Conservation (phyloP, 2,329 filamentous ascomycete genomes). For the Microdochium paspali region DNA sequence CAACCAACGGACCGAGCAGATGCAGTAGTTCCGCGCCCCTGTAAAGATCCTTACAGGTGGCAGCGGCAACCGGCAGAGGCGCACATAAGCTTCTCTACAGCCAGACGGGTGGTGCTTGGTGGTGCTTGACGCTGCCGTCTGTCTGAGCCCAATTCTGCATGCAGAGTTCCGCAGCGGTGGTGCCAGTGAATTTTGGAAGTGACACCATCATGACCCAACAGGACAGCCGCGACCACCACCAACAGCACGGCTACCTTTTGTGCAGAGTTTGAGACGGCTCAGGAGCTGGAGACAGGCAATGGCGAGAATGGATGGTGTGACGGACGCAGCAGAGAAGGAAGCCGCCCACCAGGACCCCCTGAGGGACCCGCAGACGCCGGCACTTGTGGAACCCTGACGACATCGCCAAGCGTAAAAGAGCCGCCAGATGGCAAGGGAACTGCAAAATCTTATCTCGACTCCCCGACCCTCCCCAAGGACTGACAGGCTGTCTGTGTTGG, state of each 20-base stretch:
- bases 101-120: background rate
- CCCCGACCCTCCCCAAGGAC: too few species aligned
- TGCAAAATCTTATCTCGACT: background rate
- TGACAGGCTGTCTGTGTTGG: too few species aligned
- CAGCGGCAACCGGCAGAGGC: too few species aligned
- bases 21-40: background rate
- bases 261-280: too few species aligned
- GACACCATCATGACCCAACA: background rate
- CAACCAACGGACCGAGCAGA: background rate
- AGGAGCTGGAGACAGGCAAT: too few species aligned
- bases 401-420: background rate
- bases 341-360: background rate
- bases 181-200: too few species aligned
- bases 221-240: too few species aligned
- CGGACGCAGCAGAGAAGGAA: background rate
- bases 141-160: too few species aligned
- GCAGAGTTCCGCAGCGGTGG: too few species aligned
- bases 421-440: background rate
- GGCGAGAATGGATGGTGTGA: background rate
- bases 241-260: background rate
- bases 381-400: background rate
- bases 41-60: background rate
- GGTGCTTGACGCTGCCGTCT: background rate
- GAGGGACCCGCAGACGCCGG: background rate
- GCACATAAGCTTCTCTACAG: background rate